Evolutionary conservation across 768 basidiomycete genomes (phyloP), one percentile per base, ranked within the genome.

Genomic region (Termitomyces sp.): DNA sequence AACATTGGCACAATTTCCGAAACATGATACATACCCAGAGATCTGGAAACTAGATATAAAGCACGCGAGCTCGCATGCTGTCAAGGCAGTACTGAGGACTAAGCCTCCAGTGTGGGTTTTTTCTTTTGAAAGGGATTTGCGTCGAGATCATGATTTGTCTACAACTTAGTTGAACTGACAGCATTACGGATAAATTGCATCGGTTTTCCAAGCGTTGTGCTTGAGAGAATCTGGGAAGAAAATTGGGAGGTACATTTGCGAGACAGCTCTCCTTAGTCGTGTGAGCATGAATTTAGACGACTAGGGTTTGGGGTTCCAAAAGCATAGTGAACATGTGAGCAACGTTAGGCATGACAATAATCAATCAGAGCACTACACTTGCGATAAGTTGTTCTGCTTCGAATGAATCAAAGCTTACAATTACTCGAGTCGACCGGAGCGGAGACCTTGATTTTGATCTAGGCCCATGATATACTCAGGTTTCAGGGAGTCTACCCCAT

Each of bases 151-250:
- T 25, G 25, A 25, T 40, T 47, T 40, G 17, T 32, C 31, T 31
- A 32, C 14, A 42, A 15, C 5, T 14, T 14, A 40, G 3, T 40
- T 40, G 38, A 14, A n/a, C 32, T 29, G 43, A 34, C 38, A 45
- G 31, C 49, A 46, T 49, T 15, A 15, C 1, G 17, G 17, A 60
- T 29, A 17, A 60, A 58, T 40, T 60, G n/a, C 59, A 63, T 60
- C 55, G 47, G 56, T 14, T 46, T 56, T 60, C 55, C 50, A 45
- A 54, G 59, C 38, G 32, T 43, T 29, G 34, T 34, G 32, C 32
- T 40, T 60, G 59, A n/a, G 59, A 57, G 36, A 37, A 46, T 25
- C n/a, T n/a, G 25, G 37, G 45, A 57, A 42, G 25, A 42, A 17
- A 6, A 32, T 15, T 34, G 43, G 25, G 34, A 55, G 20, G 48